These are phyloP conservation scores for Candida incommunis DNA, from an alignment of 805 yeast genomes.

Conservation along the genomic window DNA sequence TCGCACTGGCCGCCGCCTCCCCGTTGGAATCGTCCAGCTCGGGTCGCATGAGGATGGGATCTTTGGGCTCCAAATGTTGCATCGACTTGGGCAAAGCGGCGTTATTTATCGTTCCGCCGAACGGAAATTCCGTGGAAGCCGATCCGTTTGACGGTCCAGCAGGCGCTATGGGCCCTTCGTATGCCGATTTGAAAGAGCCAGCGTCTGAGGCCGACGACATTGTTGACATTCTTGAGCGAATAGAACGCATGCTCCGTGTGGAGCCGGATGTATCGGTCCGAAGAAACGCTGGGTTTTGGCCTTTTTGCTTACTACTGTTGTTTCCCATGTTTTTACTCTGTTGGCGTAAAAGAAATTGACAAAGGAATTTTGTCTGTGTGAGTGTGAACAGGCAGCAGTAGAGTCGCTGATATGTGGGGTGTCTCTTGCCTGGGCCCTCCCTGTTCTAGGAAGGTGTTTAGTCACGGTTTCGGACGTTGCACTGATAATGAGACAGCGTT, in stretches of 20 bases:
- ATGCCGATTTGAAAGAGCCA: conserved; percentile 14
- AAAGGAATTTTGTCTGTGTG: no score
- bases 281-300: conserved; percentile 21
- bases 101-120: conserved; percentile 37
- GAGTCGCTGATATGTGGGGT: no score
- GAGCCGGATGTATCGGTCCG: conserved; percentile 28
- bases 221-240: conserved; percentile 16
- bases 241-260: conserved; percentile 20
- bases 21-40: not conserved
- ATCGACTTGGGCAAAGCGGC: conserved; percentile 45
- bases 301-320: conserved; percentile 20
- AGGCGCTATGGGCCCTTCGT: conserved; percentile 4
- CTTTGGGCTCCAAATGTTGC: conserved; percentile 56
- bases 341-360: no score
- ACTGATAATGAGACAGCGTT: no score
- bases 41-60: conserved; percentile 48
- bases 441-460: no score
- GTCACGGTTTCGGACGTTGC: no score
- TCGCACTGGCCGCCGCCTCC: not conserved
- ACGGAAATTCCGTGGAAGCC: conserved; percentile 45
- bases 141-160: not conserved
- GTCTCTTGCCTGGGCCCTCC: no score
- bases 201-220: conserved; percentile 11
- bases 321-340: conserved; percentile 21
- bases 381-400: no score